These are phyloP conservation scores for Zymoseptoria passerinii DNA, from an alignment of 2,329 filamentous ascomycete genomes.

Conservation along the genomic window DNA sequence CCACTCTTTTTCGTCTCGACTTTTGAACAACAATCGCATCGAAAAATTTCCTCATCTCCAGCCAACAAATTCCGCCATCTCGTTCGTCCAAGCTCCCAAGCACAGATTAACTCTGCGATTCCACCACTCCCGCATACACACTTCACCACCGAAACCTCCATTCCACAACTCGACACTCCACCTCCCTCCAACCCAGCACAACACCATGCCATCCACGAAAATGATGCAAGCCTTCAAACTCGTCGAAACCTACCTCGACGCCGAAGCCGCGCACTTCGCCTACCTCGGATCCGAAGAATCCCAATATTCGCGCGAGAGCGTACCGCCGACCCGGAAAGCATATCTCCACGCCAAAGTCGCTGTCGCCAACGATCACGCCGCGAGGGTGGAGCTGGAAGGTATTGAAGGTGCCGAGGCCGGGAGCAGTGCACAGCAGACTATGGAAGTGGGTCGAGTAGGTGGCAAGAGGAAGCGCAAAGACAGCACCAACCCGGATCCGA, in stretches of 20 bases:
- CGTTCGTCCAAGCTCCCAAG: no score
- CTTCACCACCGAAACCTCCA: no score
- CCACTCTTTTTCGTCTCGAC: no score
- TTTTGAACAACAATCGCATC: no score
- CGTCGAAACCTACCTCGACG: neutral
- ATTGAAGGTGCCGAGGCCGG: neutral
- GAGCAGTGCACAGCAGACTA: neutral
- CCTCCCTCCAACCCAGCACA: neutral
- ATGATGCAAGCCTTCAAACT: neutral
- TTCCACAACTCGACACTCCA: neutral
- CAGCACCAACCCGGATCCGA: neutral
- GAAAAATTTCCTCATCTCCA: no score
- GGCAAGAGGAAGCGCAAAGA: neutral
- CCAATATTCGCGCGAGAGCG: neutral
- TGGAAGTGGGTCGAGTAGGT: no score
- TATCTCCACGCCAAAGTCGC: neutral
- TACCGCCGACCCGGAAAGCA: neutral
- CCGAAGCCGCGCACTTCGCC: neutral
- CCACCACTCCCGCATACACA: no score
- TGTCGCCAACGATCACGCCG: neutral
- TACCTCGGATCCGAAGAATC: neutral
- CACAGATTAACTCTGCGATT: no score
- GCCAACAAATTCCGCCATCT: no score
- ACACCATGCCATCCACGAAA: neutral
- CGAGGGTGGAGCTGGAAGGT: neutral